A percentile compares a stretch with the other conserved stretches of the same genome.
phyloP scores from a whole-genome alignment of 768 basidiomycete genomes.

The Xerocomus potaroensis region DNA sequence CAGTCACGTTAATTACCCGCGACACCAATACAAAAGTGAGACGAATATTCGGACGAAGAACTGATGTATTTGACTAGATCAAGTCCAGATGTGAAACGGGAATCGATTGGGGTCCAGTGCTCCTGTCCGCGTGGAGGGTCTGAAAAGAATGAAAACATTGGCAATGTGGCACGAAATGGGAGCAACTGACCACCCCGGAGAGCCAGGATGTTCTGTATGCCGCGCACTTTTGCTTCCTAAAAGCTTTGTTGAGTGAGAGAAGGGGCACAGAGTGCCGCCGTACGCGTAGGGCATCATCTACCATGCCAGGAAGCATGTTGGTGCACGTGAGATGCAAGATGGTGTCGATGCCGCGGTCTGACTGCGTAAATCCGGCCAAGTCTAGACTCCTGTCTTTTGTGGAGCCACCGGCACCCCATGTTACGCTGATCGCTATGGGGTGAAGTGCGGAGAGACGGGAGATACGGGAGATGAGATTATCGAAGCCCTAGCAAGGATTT shows the following conservation, averaged over 20 bases:
- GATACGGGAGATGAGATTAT: constrained; percentile 87
- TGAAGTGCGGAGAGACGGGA: constrained; percentile 70
- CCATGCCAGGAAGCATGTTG: constrained; percentile 86
- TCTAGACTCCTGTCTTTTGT: constrained; percentile 87
- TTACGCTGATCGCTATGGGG: constrained; percentile 85
- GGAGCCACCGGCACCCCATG: constrained; percentile 96
- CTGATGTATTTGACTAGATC: constrained; percentile 94
- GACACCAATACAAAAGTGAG: constrained; percentile 91
- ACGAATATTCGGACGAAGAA: constrained; percentile 66
- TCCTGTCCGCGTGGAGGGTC: constrained; percentile 94
- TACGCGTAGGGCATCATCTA: constrained; percentile 84
- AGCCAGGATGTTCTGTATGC: constrained; percentile 87
- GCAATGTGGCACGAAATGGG: background rate
- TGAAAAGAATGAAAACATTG: constrained; percentile 25
- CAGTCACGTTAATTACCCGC: constrained; percentile 53
- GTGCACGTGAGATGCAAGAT: constrained; percentile 96
- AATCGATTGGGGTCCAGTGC: constrained; percentile 84
- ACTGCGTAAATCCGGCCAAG: constrained; percentile 73
- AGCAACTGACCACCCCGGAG: constrained; percentile 73
- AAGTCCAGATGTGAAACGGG: constrained; percentile 75
- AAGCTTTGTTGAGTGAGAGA: constrained; percentile 3
- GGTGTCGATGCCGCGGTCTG: constrained; percentile 74
- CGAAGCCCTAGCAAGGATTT: constrained; percentile 61
- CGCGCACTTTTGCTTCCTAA: constrained; percentile 75
- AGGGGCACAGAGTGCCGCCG: constrained; percentile 14